These are phyloP conservation scores for Chalaropsis ovoidea DNA, from an alignment of 2,329 filamentous ascomycete species.

Conservation along the genomic window DNA sequence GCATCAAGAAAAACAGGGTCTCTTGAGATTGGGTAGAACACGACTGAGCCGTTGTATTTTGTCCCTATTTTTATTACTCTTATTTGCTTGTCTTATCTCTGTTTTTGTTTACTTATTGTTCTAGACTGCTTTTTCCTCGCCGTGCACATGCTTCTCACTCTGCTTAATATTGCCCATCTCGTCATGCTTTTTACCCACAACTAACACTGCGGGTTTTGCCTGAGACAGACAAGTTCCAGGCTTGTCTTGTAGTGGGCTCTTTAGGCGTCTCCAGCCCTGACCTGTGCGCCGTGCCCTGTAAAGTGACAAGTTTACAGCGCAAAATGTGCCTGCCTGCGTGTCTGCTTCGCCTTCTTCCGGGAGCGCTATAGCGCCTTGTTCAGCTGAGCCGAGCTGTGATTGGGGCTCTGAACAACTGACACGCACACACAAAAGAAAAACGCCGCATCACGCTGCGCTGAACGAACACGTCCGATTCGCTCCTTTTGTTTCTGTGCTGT, in stretches of 20 bases:
- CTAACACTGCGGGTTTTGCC: not conserved
- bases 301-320: not conserved
- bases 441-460: too few species aligned
- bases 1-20: slow-evolving; percentile 1
- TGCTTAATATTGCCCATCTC: not conserved
- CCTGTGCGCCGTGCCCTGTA: too few species aligned
- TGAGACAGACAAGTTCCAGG: not conserved
- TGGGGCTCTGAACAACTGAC: too few species aligned
- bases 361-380: not conserved
- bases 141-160: not conserved
- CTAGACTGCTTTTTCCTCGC: not conserved
- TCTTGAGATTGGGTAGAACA: not conserved
- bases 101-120: not conserved
- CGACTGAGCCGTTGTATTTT: not conserved
- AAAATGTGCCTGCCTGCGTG: not conserved
- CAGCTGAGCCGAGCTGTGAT: not conserved
- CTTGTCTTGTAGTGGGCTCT: not conserved
- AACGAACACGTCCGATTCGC: too few species aligned
- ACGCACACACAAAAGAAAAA: too few species aligned
- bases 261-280: not conserved
- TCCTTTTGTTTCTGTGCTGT: too few species aligned
- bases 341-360: not conserved
- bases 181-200: not conserved
- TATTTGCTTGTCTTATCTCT: not conserved
- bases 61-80: not conserved